Conservation (phyloP, 495 filamentous ascomycete species). For the Sporormia fimetaria region DNA sequence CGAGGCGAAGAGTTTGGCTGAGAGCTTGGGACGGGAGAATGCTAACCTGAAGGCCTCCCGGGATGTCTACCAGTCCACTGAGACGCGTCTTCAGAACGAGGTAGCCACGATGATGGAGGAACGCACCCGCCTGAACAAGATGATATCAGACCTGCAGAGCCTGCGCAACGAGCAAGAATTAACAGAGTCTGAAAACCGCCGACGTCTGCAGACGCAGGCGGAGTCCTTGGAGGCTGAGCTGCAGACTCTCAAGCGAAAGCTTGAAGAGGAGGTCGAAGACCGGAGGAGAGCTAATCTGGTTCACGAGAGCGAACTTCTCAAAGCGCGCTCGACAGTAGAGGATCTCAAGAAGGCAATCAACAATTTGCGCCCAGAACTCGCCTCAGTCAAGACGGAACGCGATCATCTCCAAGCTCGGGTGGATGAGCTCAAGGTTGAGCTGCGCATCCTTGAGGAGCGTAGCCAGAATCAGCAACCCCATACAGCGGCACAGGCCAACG, state of each 20-base stretch:
- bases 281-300: constrained; percentile 63
- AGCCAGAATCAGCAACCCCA: constrained; percentile 64
- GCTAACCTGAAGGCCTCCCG: constrained; percentile 91
- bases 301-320: constrained; percentile 77
- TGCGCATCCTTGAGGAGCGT: constrained; percentile 78
- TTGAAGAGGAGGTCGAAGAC: constrained; percentile 74
- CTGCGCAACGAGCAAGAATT: constrained; percentile 85
- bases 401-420: constrained; percentile 81
- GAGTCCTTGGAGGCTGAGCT: constrained; percentile 72
- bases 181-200: constrained; percentile 65
- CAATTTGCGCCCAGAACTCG: constrained; percentile 68
- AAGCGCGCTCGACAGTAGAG: constrained; percentile 78
- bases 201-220: constrained; percentile 61
- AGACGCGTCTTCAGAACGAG: constrained; percentile 74
- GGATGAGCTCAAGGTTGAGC: constrained; percentile 76
- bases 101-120: constrained; percentile 78
- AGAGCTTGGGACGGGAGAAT: constrained; percentile 81
- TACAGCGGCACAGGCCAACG: constrained; percentile 45
- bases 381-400: constrained; percentile 67
- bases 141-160: constrained; percentile 70
- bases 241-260: constrained; percentile 63
- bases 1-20: constrained; percentile 65
- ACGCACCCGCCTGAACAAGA: constrained; percentile 61
- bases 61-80: constrained; percentile 79
- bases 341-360: constrained; percentile 72